A percentile compares a stretch with the other conserved stretches of the same genome.
Evolutionary conservation across 2,329 filamentous ascomycete genomes (phyloP).

Genomic region (Microcera coccophila): DNA sequence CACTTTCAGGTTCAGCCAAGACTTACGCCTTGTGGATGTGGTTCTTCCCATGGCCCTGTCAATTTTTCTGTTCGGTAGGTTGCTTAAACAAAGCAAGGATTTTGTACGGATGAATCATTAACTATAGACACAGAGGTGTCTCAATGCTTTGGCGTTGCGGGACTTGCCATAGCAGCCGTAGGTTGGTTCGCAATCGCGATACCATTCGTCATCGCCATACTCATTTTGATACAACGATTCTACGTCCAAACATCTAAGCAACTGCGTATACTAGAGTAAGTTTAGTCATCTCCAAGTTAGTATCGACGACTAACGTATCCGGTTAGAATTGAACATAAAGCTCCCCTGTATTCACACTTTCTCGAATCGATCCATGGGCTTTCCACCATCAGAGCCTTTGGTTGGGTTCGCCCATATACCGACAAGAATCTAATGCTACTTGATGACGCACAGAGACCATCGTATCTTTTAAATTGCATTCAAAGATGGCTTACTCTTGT

Average conservation of each 20-base stretch:
- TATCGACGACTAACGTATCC: neutral
- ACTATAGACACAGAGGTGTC: conserved; percentile 18
- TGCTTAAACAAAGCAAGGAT: no score
- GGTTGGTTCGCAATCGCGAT: conserved; percentile 44
- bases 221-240: conserved; percentile 46
- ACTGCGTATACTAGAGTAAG: conserved; percentile 47
- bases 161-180: conserved; percentile 41
- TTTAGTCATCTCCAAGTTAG: neutral
- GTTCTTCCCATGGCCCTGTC: conserved; percentile 31
- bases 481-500: conserved; percentile 53
- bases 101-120: neutral
- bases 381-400: conserved; percentile 37
- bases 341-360: conserved; percentile 33
- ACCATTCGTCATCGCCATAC: conserved; percentile 38
- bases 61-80: conserved; percentile 26
- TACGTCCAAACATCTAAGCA: conserved; percentile 56
- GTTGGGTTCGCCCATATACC: conserved; percentile 35
- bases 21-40: conserved; percentile 39
- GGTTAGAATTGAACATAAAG: conserved; percentile 30
- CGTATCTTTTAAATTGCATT: conserved; percentile 49
- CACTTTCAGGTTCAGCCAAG: conserved; percentile 38
- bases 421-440: conserved; percentile 35
- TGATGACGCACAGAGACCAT: conserved; percentile 49
- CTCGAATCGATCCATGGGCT: conserved; percentile 31
- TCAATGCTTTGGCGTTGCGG: conserved; percentile 41